phyloP scores from a whole-genome alignment of 2,329 filamentous ascomycete species.

The Fusarium sp. region DNA sequence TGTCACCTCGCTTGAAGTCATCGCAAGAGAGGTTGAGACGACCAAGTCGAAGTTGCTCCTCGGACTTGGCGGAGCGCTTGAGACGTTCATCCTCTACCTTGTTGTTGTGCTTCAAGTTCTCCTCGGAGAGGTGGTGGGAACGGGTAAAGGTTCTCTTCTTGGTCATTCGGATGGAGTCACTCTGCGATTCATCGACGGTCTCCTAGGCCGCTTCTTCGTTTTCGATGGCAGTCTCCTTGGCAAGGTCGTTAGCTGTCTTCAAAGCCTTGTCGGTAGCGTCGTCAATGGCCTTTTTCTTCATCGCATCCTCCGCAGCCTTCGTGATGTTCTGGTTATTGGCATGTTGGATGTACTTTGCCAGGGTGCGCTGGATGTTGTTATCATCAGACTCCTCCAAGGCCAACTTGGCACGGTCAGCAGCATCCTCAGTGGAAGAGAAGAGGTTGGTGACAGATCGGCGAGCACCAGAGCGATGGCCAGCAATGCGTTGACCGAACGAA shows the following conservation, averaged over 20 bases:
- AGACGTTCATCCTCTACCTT: background rate
- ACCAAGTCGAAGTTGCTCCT: background rate
- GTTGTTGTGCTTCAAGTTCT: slow-evolving; percentile 28
- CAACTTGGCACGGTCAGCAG: slow-evolving; percentile 18
- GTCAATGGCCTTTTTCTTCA: background rate
- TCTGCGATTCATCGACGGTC: background rate
- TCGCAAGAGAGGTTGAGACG: slow-evolving; percentile 1
- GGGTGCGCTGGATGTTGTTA: slow-evolving; percentile 11
- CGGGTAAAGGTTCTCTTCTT: slow-evolving; percentile 9
- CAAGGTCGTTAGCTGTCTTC: background rate
- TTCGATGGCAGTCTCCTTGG: background rate
- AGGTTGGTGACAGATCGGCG: slow-evolving; percentile 1
- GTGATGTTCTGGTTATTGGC: background rate
- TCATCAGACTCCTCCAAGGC: slow-evolving; percentile 4
- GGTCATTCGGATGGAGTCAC: slow-evolving; percentile 5
- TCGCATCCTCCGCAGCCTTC: background rate
- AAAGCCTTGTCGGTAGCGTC: background rate
- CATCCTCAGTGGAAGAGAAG: slow-evolving; percentile 22
- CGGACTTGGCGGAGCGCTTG: slow-evolving; percentile 7
- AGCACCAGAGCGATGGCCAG: background rate
- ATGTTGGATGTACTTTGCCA: slow-evolving; percentile 2
- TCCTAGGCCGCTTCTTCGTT: slow-evolving; percentile 9
- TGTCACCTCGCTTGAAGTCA: background rate
- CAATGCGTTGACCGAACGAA: slow-evolving; percentile 24
- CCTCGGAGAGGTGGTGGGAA: slow-evolving; percentile 12